Evolutionary conservation across 768 basidiomycete species (phyloP).

Genomic region (Lactarius deliciosus): DNA sequence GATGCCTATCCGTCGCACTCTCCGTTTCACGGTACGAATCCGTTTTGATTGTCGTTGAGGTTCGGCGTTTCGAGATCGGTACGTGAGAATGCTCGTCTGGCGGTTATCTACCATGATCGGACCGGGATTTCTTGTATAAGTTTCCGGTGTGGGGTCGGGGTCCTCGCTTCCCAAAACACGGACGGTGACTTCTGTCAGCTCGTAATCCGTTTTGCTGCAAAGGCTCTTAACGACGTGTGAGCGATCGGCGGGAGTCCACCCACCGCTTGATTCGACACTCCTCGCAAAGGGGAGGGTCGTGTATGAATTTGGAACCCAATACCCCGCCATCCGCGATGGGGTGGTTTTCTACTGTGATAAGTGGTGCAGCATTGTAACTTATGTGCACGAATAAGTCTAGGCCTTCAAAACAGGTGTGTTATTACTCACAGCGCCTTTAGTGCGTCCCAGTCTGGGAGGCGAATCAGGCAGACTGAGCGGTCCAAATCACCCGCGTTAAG

Average conservation of each 20-base stretch:
- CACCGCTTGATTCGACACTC: slow-evolving; percentile 29
- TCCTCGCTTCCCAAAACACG: slow-evolving; percentile 43
- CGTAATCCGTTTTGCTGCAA: slow-evolving; percentile 55
- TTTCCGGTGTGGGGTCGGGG: slow-evolving; percentile 34
- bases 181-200: slow-evolving; percentile 60
- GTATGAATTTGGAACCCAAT: slow-evolving; percentile 32
- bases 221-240: background rate
- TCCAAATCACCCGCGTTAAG: slow-evolving; percentile 65
- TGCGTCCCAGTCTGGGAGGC: slow-evolving; percentile 62
- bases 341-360: slow-evolving; percentile 23
- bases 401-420: background rate
- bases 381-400: background rate
- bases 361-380: slow-evolving; percentile 29
- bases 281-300: slow-evolving; percentile 31
- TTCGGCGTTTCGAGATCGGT: slow-evolving; percentile 44
- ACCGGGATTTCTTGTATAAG: slow-evolving; percentile 32
- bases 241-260: slow-evolving; percentile 16
- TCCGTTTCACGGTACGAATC: slow-evolving; percentile 55
- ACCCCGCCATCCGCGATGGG: slow-evolving; percentile 18
- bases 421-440: slow-evolving; percentile 55
- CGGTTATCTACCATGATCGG: slow-evolving; percentile 14
- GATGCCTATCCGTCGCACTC: slow-evolving; percentile 54
- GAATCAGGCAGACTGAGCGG: slow-evolving; percentile 54
- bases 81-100: slow-evolving; percentile 35
- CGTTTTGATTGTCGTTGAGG: slow-evolving; percentile 64